These are phyloP conservation scores for Cystofilobasidium capitatum DNA, from an alignment of 768 basidiomycete genomes.

Conservation along the genomic window DNA sequence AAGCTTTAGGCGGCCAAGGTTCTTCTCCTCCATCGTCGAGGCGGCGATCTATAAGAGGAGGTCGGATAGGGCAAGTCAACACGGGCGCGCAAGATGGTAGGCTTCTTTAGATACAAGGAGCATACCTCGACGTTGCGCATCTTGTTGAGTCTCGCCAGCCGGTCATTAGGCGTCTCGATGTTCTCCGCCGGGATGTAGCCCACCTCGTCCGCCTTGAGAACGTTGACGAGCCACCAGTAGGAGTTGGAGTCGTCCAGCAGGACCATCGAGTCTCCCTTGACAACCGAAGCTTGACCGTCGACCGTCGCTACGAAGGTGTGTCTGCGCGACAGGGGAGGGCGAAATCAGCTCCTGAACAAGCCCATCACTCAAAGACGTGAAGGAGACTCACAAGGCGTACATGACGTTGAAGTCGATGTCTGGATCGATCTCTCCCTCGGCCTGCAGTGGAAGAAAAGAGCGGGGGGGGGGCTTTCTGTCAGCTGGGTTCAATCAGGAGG, in stretches of 20 bases:
- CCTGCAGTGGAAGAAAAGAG: too few relatives aligned
- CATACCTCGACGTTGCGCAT: constrained; percentile 92
- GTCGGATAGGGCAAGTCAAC: background rate
- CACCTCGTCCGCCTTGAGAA: constrained; percentile 95
- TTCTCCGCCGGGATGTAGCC: constrained; percentile 99
- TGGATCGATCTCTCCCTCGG: constrained; percentile 13
- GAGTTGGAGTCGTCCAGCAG: constrained; percentile 97
- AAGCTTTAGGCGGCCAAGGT: constrained; percentile 16
- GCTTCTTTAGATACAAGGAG: constrained; percentile 26
- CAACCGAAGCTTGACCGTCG: constrained; percentile 95
- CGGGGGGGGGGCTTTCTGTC: too few relatives aligned
- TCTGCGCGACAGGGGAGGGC: background rate
- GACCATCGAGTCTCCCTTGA: constrained; percentile 92
- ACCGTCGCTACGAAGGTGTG: constrained; percentile 97
- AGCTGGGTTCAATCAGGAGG: too few relatives aligned
- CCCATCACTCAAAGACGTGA: constrained; percentile 46
- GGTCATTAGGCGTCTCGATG: constrained; percentile 95
- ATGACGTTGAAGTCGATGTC: constrained; percentile 40
- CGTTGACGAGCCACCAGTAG: constrained; percentile 99
- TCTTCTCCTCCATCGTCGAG: constrained; percentile 44
- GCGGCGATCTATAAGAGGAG: constrained; percentile 57
- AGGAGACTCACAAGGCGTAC: constrained; percentile 37
- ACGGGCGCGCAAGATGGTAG: background rate
- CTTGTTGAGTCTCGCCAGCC: constrained; percentile 89
- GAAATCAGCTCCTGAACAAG: constrained; percentile 51